Evolutionary conservation across 306 rosid species (phyloP), one percentile per base, ranked within the genome.

Genomic region (Cucumis cinereus): DNA sequence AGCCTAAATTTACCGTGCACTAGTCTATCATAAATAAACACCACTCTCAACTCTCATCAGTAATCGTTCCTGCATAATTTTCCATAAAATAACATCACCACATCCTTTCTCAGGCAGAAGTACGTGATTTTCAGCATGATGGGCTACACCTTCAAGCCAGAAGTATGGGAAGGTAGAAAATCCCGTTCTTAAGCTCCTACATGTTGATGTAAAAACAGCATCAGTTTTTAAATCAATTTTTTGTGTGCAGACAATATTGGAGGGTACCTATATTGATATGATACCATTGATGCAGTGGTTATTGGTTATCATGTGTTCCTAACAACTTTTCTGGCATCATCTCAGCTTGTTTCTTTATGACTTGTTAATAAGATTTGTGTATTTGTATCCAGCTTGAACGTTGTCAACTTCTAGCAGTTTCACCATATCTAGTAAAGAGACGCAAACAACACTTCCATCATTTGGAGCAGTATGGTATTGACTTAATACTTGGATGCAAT

Each of bases 61-160:
- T 41, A 41, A 45, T 43, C 23, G 40, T 23, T 70, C 56, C 54
- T 67, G 19, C 75, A 35, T 49, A 50, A 30, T 19, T 26, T 15
- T 38, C 14, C 35, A 50, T 12, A 45, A 43, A 13, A 47, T 69
- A 62, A 64, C 52, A 56, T 23, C 36, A 24, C 38, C 36, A 4
- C 15, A 10, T 19, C 68, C 54, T 72, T 61, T 60, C 49, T 26
- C 83, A 91, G 98, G 97, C 97, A 14, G 98, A 94, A 83, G 92
- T 94, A 80, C 96, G 97, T 38, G 95, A 95, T 73, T 83, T 85
- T 58, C 96, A 91, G 82, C 83, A 86, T 57, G 97, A 94, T 77
- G 97, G 97, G 52, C 82, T 93, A 76, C 97, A 93, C 80, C 95
- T 94, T 79, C 98, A 94, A 84, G 97, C 79, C 91, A 88, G 84